Conservation (phyloP, 202 grass and related monocot species). For the Schoenoplectus tabernaemontani region DNA sequence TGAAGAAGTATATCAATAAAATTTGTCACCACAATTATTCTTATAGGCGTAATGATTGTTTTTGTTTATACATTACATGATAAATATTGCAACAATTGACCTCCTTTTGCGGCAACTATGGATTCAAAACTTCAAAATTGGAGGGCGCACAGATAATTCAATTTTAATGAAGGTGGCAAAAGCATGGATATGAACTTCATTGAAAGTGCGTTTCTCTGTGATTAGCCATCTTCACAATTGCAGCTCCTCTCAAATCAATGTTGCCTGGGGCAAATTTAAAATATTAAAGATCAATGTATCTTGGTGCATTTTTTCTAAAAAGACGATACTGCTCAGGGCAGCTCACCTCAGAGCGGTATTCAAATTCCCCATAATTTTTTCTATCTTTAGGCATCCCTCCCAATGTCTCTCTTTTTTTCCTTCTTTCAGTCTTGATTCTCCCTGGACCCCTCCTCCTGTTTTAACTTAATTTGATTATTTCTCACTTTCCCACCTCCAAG, state of each 20-base stretch:
- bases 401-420: conserved; percentile 78
- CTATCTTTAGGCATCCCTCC: conserved; percentile 29
- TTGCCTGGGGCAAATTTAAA: not conserved
- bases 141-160: not conserved
- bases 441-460: conserved; percentile 66
- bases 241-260: conserved; percentile 10
- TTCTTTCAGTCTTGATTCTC: conserved; percentile 93
- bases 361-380: conserved; percentile 69
- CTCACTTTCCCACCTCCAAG: conserved; percentile 27
- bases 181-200: not conserved
- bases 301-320: conserved; percentile 54
- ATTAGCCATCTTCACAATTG: conserved; percentile 3
- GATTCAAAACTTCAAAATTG: not conserved
- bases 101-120: not conserved
- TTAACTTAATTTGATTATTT: conserved; percentile 43
- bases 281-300: not conserved
- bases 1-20: not conserved
- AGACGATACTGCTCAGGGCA: conserved; percentile 81
- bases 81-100: not conserved
- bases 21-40: not conserved
- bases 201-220: not conserved
- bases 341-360: conserved; percentile 46
- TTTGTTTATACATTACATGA: not conserved
- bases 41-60: not conserved
- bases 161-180: not conserved